Conservation (phyloP, 176 grass and related monocot species). For the Juncus inflexus region DNA sequence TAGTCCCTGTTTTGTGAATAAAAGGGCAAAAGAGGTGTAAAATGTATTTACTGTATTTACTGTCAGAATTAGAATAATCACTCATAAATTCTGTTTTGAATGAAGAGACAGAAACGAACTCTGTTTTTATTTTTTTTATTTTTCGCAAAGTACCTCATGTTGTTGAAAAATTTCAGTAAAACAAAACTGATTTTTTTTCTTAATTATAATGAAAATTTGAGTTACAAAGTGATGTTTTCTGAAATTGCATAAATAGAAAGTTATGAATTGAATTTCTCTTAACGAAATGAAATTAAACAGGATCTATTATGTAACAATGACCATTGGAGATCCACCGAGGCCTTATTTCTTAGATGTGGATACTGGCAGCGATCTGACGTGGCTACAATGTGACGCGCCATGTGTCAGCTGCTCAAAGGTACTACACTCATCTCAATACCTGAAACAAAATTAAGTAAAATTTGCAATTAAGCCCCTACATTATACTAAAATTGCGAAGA, state of each 20-base stretch:
- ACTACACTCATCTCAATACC: neutral
- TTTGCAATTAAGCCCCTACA: neutral
- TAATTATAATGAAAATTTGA: slow-evolving; percentile 3
- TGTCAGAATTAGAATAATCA: too few relatives aligned
- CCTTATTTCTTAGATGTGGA: slow-evolving; percentile 84
- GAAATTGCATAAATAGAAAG: neutral
- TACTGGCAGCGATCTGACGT: slow-evolving; percentile 91
- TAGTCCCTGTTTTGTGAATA: neutral
- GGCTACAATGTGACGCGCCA: slow-evolving; percentile 88
- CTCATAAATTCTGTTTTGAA: too few relatives aligned
- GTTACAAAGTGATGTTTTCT: neutral
- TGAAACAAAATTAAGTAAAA: too few relatives aligned
- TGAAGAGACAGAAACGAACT: neutral
- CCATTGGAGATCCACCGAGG: slow-evolving; percentile 75
- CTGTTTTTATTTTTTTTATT: neutral
- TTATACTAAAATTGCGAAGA: too few relatives aligned
- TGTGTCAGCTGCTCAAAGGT: slow-evolving; percentile 88
- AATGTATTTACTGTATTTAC: neutral
- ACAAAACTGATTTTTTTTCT: neutral
- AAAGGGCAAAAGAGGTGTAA: neutral
- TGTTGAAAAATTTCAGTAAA: neutral
- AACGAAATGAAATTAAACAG: slow-evolving; percentile 33
- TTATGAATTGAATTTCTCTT: neutral
- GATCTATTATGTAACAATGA: slow-evolving; percentile 57
- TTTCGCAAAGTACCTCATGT: neutral